phyloP scores from a whole-genome alignment of 2,329 filamentous ascomycete species.

The Epichloe aotearoae region DNA sequence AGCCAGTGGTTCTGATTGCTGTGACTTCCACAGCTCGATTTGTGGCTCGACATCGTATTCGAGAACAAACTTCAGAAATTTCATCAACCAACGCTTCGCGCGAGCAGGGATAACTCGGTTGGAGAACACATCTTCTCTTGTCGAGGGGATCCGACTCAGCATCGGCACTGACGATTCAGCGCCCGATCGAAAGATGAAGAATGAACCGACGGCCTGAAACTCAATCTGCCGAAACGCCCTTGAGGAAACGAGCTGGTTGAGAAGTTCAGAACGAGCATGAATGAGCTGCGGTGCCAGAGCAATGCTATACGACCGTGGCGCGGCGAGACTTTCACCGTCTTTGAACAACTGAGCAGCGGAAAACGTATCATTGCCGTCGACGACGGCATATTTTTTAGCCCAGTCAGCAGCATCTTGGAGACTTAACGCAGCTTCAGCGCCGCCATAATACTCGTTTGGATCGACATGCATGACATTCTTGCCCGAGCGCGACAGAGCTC shows the following conservation, averaged over 20 bases:
- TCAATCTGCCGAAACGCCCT: slow-evolving; percentile 81
- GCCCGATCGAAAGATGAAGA: slow-evolving; percentile 56
- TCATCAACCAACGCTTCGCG: slow-evolving; percentile 80
- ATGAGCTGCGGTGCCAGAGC: slow-evolving; percentile 77
- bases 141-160: slow-evolving; percentile 68
- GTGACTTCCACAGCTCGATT: slow-evolving; percentile 42
- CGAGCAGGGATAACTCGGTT: slow-evolving; percentile 62
- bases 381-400: slow-evolving; percentile 32
- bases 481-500: slow-evolving; percentile 80
- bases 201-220: slow-evolving; percentile 85
- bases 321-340: slow-evolving; percentile 32
- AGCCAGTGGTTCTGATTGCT: slow-evolving; percentile 40
- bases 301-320: slow-evolving; percentile 66
- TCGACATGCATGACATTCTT: slow-evolving; percentile 90
- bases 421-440: slow-evolving; percentile 71
- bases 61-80: slow-evolving; percentile 79
- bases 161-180: slow-evolving; percentile 16
- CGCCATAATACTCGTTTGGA: slow-evolving; percentile 77
- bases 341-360: slow-evolving; percentile 20
- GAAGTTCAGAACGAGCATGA: slow-evolving; percentile 66
- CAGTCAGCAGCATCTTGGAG: slow-evolving; percentile 70
- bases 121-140: slow-evolving; percentile 82
- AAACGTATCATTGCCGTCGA: slow-evolving; percentile 14
- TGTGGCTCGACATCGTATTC: slow-evolving; percentile 51
- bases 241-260: slow-evolving; percentile 76